Percentiles rank a stretch among this genome's conserved stretches.
These are phyloP conservation scores for Lepiota venenata DNA, from an alignment of 768 basidiomycete genomes.

Conservation along the genomic window DNA sequence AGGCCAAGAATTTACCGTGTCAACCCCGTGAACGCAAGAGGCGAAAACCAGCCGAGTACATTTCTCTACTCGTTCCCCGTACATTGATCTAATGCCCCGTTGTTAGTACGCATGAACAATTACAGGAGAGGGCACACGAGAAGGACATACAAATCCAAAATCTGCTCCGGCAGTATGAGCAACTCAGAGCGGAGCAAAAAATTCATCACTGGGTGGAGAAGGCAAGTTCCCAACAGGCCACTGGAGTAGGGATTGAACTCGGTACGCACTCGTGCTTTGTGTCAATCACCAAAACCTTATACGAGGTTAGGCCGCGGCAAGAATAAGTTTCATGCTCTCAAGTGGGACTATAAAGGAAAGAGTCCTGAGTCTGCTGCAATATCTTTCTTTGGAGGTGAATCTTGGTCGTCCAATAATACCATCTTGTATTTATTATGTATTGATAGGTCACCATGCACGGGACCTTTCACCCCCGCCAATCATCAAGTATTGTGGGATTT, in stretches of 20 bases:
- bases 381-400: slow-evolving; percentile 33
- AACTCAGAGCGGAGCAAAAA: slow-evolving; percentile 34
- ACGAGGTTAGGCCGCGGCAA: neutral
- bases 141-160: slow-evolving; percentile 44
- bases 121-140: slow-evolving; percentile 41
- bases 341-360: slow-evolving; percentile 24
- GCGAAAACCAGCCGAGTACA: slow-evolving; percentile 55
- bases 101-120: slow-evolving; percentile 50
- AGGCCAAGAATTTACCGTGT: slow-evolving; percentile 42
- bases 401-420: slow-evolving; percentile 1
- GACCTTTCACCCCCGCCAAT: slow-evolving; percentile 38
- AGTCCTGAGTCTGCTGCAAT: slow-evolving; percentile 34
- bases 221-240: slow-evolving; percentile 16
- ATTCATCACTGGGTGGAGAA: slow-evolving; percentile 40
- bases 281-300: neutral
- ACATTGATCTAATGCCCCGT: neutral
- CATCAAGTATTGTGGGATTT: slow-evolving; percentile 43
- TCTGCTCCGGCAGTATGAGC: slow-evolving; percentile 42
- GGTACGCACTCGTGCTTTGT: neutral
- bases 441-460: slow-evolving; percentile 13
- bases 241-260: slow-evolving; percentile 12
- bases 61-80: slow-evolving; percentile 2
- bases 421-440: slow-evolving; percentile 7
- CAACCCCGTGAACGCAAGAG: slow-evolving; percentile 49
- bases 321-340: slow-evolving; percentile 11